Conservation (phyloP, 2,329 filamentous ascomycete species). For the Aspergillus novofumigatus region DNA sequence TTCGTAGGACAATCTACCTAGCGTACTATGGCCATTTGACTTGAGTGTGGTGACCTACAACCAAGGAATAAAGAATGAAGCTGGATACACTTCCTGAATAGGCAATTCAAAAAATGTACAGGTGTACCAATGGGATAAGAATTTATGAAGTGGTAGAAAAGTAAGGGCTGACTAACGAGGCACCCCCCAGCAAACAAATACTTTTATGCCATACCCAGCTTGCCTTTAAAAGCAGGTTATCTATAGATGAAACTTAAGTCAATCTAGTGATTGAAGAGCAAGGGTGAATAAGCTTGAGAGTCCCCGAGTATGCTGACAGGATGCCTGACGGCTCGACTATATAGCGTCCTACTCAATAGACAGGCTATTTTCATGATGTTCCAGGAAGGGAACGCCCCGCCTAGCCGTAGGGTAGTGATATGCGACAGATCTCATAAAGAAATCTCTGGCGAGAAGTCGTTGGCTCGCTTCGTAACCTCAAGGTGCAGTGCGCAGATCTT, state of each 20-base stretch:
- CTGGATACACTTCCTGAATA: neutral
- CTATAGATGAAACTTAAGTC: neutral
- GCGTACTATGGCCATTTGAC: neutral
- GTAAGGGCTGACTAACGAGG: neutral
- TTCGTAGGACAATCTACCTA: neutral
- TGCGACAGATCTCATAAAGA: neutral
- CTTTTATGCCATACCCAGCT: neutral
- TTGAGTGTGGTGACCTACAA: neutral
- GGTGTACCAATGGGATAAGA: neutral
- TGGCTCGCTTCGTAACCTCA: conserved; percentile 10
- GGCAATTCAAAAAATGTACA: neutral
- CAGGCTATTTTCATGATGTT: neutral
- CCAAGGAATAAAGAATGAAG: neutral
- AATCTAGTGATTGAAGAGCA: neutral
- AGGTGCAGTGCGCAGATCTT: conserved; percentile 26
- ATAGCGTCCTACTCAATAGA: neutral
- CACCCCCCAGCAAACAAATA: neutral
- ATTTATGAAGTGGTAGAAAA: neutral
- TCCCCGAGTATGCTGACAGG: neutral
- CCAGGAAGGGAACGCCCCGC: neutral
- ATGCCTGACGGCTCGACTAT: neutral
- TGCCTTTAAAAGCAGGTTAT: too few species aligned
- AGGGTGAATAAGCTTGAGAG: neutral
- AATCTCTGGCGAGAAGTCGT: neutral
- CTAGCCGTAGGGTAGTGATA: neutral